Evolutionary conservation across 1,284 basidiomycete species (phyloP).

Genomic region (Naganishia sp.): DNA sequence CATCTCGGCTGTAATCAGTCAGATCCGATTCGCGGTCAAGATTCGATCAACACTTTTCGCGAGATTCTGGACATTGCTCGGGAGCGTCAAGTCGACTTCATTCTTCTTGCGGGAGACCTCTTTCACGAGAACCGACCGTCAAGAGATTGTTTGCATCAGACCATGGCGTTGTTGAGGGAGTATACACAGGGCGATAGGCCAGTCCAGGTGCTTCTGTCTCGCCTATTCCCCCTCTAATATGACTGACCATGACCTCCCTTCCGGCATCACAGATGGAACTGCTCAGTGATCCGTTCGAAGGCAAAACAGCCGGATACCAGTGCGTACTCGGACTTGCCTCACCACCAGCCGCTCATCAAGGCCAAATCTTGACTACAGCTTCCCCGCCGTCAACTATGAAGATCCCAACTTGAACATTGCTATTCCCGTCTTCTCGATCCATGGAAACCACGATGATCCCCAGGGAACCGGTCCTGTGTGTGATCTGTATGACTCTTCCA

Average conservation of each 20-base stretch:
- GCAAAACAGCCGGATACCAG: slow-evolving; percentile 79
- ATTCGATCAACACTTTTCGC: slow-evolving; percentile 91
- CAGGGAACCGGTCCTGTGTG: slow-evolving; percentile 88
- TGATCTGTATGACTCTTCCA: slow-evolving; percentile 13
- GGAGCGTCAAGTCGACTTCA: slow-evolving; percentile 87
- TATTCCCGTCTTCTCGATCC: slow-evolving; percentile 96
- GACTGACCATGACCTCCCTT: neutral
- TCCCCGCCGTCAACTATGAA: slow-evolving; percentile 96
- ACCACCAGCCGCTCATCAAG: neutral
- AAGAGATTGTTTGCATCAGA: slow-evolving; percentile 81
- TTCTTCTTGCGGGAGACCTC: slow-evolving; percentile 90
- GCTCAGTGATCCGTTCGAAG: slow-evolving; percentile 87
- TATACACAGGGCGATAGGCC: slow-evolving; percentile 87
- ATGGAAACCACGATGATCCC: slow-evolving; percentile 98
- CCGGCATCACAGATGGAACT: slow-evolving; percentile 68
- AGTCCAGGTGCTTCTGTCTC: slow-evolving; percentile 54
- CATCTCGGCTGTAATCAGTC: slow-evolving; percentile 94
- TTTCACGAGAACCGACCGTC: slow-evolving; percentile 98
- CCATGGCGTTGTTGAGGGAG: slow-evolving; percentile 84
- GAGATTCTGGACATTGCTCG: slow-evolving; percentile 90
- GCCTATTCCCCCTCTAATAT: slow-evolving; percentile 4
- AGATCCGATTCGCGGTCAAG: slow-evolving; percentile 90
- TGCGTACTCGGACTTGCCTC: slow-evolving; percentile 54
- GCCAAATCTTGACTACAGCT: slow-evolving; percentile 58
- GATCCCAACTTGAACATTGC: slow-evolving; percentile 92